Evolutionary conservation across 352 stramenopile genomes (phyloP).

Genomic region (Globisporangium solare): DNA sequence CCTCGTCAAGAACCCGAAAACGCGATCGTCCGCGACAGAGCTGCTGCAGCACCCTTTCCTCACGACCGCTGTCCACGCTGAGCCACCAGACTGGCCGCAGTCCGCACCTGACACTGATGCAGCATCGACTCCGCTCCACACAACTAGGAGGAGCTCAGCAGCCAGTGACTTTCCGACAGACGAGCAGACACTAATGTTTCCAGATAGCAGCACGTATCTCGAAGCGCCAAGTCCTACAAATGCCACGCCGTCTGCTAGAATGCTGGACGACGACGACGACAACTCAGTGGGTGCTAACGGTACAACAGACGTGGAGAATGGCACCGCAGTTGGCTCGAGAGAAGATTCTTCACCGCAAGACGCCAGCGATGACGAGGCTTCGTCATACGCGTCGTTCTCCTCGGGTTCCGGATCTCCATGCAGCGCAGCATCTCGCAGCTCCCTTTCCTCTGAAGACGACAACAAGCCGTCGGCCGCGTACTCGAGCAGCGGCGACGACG

Average conservation of each 20-base stretch:
- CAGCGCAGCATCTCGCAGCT: not conserved
- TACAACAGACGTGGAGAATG: no score
- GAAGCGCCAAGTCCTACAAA: no score
- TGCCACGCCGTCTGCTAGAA: no score
- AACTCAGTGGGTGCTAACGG: no score
- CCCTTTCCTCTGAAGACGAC: slow-evolving; percentile 4
- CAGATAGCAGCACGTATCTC: no score
- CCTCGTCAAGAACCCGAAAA: slow-evolving; percentile 55
- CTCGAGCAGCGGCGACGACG: slow-evolving; percentile 19
- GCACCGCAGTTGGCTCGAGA: no score
- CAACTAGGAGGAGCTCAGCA: no score
- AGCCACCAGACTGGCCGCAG: slow-evolving; percentile 4
- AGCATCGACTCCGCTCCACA: no score
- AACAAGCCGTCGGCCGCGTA: slow-evolving; percentile 9
- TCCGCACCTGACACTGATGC: no score
- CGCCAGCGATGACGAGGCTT: slow-evolving; percentile 2
- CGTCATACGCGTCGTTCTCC: slow-evolving; percentile 12
- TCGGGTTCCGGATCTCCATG: not conserved
- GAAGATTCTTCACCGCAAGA: not conserved
- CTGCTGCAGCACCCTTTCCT: slow-evolving; percentile 70
- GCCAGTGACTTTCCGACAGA: no score
- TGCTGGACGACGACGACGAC: no score
- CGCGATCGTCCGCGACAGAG: slow-evolving; percentile 78
- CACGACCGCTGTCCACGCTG: not conserved
- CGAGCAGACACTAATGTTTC: no score